These are phyloP conservation scores for Spergularia marina DNA, from an alignment of 148 eudicot species.

Conservation along the genomic window DNA sequence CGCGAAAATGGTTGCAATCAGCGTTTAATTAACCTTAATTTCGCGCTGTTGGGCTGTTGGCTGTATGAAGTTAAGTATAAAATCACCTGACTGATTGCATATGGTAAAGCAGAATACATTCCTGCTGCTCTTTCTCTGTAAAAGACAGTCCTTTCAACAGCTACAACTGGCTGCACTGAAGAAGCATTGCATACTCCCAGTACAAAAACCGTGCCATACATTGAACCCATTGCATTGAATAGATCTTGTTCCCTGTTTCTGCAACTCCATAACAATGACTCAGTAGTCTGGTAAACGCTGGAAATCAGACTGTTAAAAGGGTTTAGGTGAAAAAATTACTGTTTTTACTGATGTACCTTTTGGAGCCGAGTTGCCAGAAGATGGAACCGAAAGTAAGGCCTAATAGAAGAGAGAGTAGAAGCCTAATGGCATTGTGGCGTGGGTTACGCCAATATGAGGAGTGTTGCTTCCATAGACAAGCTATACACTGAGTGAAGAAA, in stretches of 20 bases:
- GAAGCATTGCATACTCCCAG: not conserved
- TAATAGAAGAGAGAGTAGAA: not conserved
- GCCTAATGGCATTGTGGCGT: not conserved
- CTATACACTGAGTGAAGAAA: not conserved
- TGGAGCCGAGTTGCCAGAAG: constrained; percentile 4
- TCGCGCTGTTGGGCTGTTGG: too few relatives aligned
- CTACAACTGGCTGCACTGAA: constrained; percentile 21
- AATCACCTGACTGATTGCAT: constrained; percentile 30
- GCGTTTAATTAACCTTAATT: too few relatives aligned
- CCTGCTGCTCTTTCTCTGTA: constrained; percentile 21
- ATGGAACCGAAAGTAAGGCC: constrained; percentile 3
- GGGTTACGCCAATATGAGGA: constrained; percentile 6
- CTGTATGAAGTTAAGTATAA: too few relatives aligned
- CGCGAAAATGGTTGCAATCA: not conserved
- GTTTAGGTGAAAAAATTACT: not conserved
- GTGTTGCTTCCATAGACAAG: constrained; percentile 10
- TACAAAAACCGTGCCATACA: not conserved
- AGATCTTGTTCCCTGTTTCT: constrained; percentile 2
- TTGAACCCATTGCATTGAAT: constrained; percentile 13
- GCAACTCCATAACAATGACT: not conserved
- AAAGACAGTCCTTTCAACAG: constrained; percentile 16
- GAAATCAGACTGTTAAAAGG: too few relatives aligned
- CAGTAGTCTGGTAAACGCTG: not conserved
- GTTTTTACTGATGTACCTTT: not conserved
- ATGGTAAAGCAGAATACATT: constrained; percentile 23